A percentile compares a stretch with the other conserved stretches of the same genome.
Evolutionary conservation across 495 filamentous ascomycete genomes (phyloP).

Genomic region (Choiromyces venosus): DNA sequence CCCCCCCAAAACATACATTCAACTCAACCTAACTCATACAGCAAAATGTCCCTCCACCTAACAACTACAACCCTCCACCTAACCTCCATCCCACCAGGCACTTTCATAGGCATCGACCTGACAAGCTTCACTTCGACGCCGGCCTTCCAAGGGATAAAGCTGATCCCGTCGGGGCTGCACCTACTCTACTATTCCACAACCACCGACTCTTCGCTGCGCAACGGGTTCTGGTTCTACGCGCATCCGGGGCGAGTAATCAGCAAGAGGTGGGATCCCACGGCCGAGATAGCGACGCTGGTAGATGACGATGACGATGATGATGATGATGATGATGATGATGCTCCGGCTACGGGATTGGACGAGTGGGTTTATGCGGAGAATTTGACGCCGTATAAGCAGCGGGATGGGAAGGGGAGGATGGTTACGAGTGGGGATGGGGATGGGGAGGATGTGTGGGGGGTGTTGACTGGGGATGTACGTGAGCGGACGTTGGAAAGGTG

Average conservation of each 20-base stretch:
- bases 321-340: no score
- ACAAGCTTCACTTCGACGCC: conserved; percentile 39
- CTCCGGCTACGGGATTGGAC: conserved; percentile 10
- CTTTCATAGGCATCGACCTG: conserved; percentile 38
- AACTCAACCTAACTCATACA: background rate
- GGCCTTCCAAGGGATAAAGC: conserved; percentile 35
- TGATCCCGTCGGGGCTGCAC: conserved; percentile 35
- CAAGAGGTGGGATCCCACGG: conserved; percentile 19
- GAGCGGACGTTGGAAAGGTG: conserved; percentile 25
- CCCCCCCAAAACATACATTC: background rate
- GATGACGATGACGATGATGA: no score
- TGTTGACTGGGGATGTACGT: conserved; percentile 13
- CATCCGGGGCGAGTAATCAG: conserved; percentile 15
- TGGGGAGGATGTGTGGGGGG: conserved; percentile 27
- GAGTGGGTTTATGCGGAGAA: conserved; percentile 21
- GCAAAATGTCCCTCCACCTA: conserved; percentile 21
- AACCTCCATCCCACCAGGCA: conserved; percentile 28
- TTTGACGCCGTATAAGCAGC: conserved; percentile 30
- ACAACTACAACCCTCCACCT: conserved; percentile 33
- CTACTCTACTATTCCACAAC: conserved; percentile 36
- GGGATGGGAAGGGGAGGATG: conserved; percentile 14
- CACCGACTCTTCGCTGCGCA: conserved; percentile 33
- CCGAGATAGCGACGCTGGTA: conserved; percentile 23
- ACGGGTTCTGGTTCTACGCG: conserved; percentile 33
- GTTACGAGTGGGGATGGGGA: conserved; percentile 2